Percentiles rank a stretch among this genome's conserved stretches.
These are phyloP conservation scores for Laetiporus sulphureus DNA, from an alignment of 1,284 basidiomycete species.

Conservation along the genomic window DNA sequence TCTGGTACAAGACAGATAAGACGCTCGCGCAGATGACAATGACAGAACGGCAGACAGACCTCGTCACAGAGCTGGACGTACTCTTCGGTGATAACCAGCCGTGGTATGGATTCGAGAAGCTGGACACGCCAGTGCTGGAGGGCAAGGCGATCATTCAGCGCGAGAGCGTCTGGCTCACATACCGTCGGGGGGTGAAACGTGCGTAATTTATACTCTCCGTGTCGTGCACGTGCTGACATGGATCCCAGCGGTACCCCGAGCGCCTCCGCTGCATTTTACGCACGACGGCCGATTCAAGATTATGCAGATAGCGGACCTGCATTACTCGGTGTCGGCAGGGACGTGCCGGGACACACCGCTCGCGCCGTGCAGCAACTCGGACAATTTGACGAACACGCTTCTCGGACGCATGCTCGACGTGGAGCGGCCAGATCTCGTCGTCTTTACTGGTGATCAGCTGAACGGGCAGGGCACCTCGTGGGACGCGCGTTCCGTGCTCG, in stretches of 20 bases:
- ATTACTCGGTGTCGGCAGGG: constrained; percentile 75
- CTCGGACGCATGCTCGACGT: constrained; percentile 66
- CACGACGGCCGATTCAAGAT: constrained; percentile 80
- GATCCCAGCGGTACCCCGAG: constrained; percentile 51
- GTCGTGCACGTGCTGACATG: background rate
- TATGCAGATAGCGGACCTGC: constrained; percentile 86
- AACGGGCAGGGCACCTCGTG: constrained; percentile 87
- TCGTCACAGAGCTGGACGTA: constrained; percentile 87
- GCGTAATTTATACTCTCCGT: constrained; percentile 15
- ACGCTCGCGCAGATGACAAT: constrained; percentile 49
- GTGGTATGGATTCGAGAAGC: constrained; percentile 79
- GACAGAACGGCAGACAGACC: constrained; percentile 46
- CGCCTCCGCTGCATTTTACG: constrained; percentile 77
- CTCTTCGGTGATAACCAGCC: constrained; percentile 74
- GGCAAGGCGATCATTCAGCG: constrained; percentile 26
- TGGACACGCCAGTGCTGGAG: constrained; percentile 46
- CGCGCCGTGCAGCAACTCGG: constrained; percentile 53
- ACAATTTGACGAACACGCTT: constrained; percentile 68
- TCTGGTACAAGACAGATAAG: constrained; percentile 75
- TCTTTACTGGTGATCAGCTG: constrained; percentile 82
- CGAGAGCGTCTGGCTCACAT: constrained; percentile 53
- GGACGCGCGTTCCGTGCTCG: constrained; percentile 80
- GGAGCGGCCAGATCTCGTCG: constrained; percentile 86
- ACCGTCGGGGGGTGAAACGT: constrained; percentile 63
- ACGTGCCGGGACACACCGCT: constrained; percentile 61